Evolutionary conservation across 1,284 basidiomycete species (phyloP).

Genomic region (Pterula multifida): DNA sequence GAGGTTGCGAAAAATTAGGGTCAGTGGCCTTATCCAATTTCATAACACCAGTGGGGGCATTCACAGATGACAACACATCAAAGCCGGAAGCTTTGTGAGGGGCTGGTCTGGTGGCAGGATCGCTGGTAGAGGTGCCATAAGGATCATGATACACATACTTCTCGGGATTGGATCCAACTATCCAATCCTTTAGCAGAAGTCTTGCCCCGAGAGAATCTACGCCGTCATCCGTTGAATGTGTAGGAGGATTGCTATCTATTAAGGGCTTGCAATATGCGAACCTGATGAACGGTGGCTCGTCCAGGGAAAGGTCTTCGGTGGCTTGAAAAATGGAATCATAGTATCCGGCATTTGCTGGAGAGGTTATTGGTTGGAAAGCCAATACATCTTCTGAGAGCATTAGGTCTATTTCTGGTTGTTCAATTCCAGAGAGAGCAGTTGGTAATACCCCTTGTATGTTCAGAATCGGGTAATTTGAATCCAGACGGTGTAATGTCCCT

Average conservation of each 20-base stretch:
- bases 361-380: slow-evolving; percentile 28
- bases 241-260: slow-evolving; percentile 13
- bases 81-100: background rate
- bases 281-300: slow-evolving; percentile 37
- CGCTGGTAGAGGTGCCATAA: slow-evolving; percentile 23
- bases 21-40: slow-evolving; percentile 1
- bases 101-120: background rate
- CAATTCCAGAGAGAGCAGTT: slow-evolving; percentile 13
- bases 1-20: background rate
- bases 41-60: background rate
- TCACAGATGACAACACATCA: background rate
- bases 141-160: slow-evolving; percentile 42
- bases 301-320: slow-evolving; percentile 43
- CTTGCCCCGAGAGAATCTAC: slow-evolving; percentile 40
- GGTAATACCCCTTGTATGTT: background rate
- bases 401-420: slow-evolving; percentile 54
- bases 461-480: background rate
- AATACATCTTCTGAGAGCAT: slow-evolving; percentile 45
- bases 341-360: slow-evolving; percentile 17
- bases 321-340: slow-evolving; percentile 28
- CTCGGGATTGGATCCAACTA: slow-evolving; percentile 36
- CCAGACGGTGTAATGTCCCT: background rate
- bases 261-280: slow-evolving; percentile 44
- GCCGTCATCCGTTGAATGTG: slow-evolving; percentile 11
- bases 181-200: slow-evolving; percentile 57